Base-by-base conservation (phyloP, 495 filamentous ascomycete genomes). In the Trichoderma erinaceum region DNA sequence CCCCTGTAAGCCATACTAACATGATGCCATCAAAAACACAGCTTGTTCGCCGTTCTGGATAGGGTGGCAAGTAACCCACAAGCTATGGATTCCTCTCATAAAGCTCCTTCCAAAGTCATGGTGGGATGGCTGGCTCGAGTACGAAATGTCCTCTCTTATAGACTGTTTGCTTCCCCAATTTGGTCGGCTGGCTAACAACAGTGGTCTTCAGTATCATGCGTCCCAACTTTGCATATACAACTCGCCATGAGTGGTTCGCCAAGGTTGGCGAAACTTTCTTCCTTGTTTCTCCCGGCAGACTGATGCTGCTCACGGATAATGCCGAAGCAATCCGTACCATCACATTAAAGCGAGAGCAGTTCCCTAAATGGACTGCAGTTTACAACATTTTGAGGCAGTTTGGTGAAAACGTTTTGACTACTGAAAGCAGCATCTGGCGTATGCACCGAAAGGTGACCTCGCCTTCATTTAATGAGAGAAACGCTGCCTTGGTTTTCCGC, bases 391-490 rank as follows among this genome's bases (percentile, higher is more conserved):
- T 91, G 41, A 76, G 81, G 23, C 79, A 90, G 61, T 91, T 85
- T 71, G 89, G 89, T 35, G 74, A 77, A 15, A 92, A 88, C 72
- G 80, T 92, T 4, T 79, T 91, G 29, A 84, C 82, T 1, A 83
- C 87, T 13, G 88, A 91, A 72, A 88, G 87, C 21, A 70, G 79
- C 18, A 63, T 78, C 11, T 92, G 89, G 89, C 80, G 86, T 64
- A 79, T 84, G 74, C 89, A 92, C 74, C 83, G 89, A 64, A 90
- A 88, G 75, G 83, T 88, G 25, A 88, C 87, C 0, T 82, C 85
- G 35, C 86, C 87, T 25, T 85, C 85, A 25, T 92, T 92, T 74
- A 86, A 86, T 63, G 89, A 91, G 78, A 88, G 83, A 78, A 91
- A 90, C 75, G 89, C 89, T 66, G 82, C 82, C 4, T 69, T 88